phyloP scores from a whole-genome alignment of 345 rosid genomes.

The Melaleuca alternifolia region DNA sequence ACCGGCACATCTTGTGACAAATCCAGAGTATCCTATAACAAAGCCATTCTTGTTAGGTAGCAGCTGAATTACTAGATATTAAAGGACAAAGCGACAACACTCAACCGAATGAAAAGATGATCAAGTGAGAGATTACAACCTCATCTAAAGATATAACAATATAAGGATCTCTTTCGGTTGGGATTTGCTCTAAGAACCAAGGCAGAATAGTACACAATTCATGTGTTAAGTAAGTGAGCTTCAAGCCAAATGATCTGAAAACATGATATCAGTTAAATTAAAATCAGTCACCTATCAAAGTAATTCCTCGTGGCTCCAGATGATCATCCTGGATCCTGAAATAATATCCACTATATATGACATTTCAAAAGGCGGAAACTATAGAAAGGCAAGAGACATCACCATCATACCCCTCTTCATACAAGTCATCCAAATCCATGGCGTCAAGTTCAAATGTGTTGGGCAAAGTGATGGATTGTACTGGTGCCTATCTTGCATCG shows the following conservation, averaged over 20 bases:
- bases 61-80: not conserved
- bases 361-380: not conserved
- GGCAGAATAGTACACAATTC: not conserved
- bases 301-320: constrained; percentile 57
- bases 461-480: constrained; percentile 64
- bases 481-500: constrained; percentile 52
- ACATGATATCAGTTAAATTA: not conserved
- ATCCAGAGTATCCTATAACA: not conserved
- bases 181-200: constrained; percentile 47
- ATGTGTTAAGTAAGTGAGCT: not conserved
- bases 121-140: constrained; percentile 16
- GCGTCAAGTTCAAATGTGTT: constrained; percentile 54
- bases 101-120: not conserved
- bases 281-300: constrained; percentile 36
- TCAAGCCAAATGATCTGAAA: not conserved
- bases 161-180: constrained; percentile 41
- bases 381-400: not conserved
- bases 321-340: constrained; percentile 44
- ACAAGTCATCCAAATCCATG: constrained; percentile 26
- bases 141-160: constrained; percentile 59
- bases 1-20: not conserved
- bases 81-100: not conserved
- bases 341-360: not conserved
- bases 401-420: constrained; percentile 21
- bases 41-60: not conserved